Conservation (phyloP, 73 alveolate species). For the Halteria grandinella region DNA sequence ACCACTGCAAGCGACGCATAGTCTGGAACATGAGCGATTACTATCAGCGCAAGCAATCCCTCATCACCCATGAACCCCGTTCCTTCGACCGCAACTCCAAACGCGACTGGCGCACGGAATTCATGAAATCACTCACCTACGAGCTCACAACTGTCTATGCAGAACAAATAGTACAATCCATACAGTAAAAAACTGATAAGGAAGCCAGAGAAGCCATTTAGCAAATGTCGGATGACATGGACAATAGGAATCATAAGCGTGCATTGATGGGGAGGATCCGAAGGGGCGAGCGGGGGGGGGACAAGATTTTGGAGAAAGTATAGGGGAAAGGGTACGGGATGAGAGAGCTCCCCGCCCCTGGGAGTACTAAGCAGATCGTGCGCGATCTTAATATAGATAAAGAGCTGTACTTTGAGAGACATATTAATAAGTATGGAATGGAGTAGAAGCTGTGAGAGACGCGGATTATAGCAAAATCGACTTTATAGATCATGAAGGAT, state of each 20-base stretch:
- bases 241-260: no score
- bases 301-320: not conserved
- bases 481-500: no score
- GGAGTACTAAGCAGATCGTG: slow-evolving; percentile 18
- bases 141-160: slow-evolving; percentile 41
- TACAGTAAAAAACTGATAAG: slow-evolving; percentile 3
- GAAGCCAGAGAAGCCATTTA: not conserved
- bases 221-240: no score
- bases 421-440: slow-evolving; percentile 17
- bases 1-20: not conserved
- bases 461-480: no score
- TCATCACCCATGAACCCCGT: slow-evolving; percentile 12
- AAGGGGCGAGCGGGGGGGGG: slow-evolving; percentile 31
- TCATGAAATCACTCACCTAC: slow-evolving; percentile 30
- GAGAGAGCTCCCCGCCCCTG: slow-evolving; percentile 4
- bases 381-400: slow-evolving; percentile 17
- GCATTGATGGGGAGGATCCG: no score
- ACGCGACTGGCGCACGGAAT: slow-evolving; percentile 19
- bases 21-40: slow-evolving; percentile 21
- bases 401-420: slow-evolving; percentile 22
- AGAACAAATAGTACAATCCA: slow-evolving; percentile 1
- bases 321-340: slow-evolving; percentile 18
- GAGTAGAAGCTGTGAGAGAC: slow-evolving; percentile 21
- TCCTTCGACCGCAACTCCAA: not conserved
- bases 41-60: not conserved